Conservation (phyloP, 2,329 filamentous ascomycete species). For the Corynespora cassiicola region DNA sequence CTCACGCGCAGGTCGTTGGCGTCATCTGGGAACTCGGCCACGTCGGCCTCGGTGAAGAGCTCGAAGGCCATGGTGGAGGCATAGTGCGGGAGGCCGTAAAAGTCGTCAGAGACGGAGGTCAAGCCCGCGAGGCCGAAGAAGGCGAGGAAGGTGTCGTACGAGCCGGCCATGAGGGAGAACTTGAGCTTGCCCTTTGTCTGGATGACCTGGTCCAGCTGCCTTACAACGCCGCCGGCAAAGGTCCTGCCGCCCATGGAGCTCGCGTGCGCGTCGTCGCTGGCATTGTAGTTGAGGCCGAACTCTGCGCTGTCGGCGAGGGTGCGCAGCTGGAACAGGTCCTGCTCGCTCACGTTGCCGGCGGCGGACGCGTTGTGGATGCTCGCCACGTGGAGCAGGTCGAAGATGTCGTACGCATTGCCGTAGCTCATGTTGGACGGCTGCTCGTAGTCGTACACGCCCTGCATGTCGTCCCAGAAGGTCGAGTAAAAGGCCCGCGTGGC, state of each 20-base stretch:
- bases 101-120: slow-evolving; percentile 41
- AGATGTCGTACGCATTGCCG: slow-evolving; percentile 59
- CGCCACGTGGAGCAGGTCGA: slow-evolving; percentile 60
- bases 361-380: slow-evolving; percentile 53
- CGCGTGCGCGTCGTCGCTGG: slow-evolving; percentile 22
- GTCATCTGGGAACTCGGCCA: slow-evolving; percentile 43
- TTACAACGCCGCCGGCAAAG: slow-evolving; percentile 41
- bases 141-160: slow-evolving; percentile 57
- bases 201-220: slow-evolving; percentile 38
- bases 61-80: slow-evolving; percentile 61
- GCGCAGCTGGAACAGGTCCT: slow-evolving; percentile 16
- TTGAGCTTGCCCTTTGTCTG: slow-evolving; percentile 29
- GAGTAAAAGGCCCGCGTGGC: slow-evolving; percentile 54
- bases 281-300: slow-evolving; percentile 10
- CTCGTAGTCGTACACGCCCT: slow-evolving; percentile 49
- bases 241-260: slow-evolving; percentile 47
- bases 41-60: slow-evolving; percentile 49
- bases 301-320: slow-evolving; percentile 16
- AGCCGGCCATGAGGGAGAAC: slow-evolving; percentile 54
- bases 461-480: slow-evolving; percentile 42
- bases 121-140: slow-evolving; percentile 57
- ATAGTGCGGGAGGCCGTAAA: slow-evolving; percentile 56
- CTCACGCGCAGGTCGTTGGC: slow-evolving; percentile 56
- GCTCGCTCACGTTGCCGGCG: slow-evolving; percentile 17
- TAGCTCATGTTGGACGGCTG: slow-evolving; percentile 50